Percentiles rank a stretch among this genome's conserved stretches.
Conservation (phyloP, 2,329 filamentous ascomycete genomes). For the Polytolypa hystricis region DNA sequence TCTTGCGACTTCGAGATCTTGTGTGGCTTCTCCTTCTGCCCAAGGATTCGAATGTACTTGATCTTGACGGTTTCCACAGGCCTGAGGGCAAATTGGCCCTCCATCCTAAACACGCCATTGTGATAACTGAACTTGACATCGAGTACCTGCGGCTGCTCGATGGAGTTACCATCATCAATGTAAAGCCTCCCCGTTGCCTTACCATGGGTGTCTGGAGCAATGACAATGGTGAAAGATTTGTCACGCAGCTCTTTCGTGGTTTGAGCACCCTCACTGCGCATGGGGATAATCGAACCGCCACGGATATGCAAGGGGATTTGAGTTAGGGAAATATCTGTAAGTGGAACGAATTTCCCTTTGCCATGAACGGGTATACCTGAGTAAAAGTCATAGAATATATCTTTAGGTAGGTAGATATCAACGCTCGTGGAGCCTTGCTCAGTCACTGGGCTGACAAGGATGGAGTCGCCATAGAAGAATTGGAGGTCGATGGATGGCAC, state of each 20-base stretch:
- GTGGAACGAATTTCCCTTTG: conserved; percentile 33
- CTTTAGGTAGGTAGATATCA: conserved; percentile 46
- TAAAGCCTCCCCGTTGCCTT: conserved; percentile 59
- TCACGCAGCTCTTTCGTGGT: conserved; percentile 51
- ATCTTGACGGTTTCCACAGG: conserved; percentile 28
- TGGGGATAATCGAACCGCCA: conserved; percentile 49
- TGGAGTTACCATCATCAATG: conserved; percentile 62
- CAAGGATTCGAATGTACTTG: conserved; percentile 42
- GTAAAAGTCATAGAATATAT: conserved; percentile 51
- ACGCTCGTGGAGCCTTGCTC: conserved; percentile 43
- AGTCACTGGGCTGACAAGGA: conserved; percentile 47
- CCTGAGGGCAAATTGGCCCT: conserved; percentile 10
- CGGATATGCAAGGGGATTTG: conserved; percentile 53
- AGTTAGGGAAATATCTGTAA: conserved; percentile 37
- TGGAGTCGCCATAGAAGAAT: conserved; percentile 48
- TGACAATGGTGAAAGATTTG: conserved; percentile 58
- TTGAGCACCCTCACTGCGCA: conserved; percentile 42
- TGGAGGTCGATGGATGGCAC: conserved; percentile 44
- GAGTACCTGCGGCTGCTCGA: conserved; percentile 46
- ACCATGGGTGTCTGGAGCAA: conserved; percentile 54
- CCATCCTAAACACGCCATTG: conserved; percentile 25
- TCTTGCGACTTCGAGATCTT: not conserved
- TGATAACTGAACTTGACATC: conserved; percentile 48
- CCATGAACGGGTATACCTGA: conserved; percentile 39
- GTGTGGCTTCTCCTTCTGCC: conserved; percentile 12